A percentile compares a stretch with the other conserved stretches of the same genome.
phyloP scores from a whole-genome alignment of 768 basidiomycete species.

The Trametes elegans region DNA sequence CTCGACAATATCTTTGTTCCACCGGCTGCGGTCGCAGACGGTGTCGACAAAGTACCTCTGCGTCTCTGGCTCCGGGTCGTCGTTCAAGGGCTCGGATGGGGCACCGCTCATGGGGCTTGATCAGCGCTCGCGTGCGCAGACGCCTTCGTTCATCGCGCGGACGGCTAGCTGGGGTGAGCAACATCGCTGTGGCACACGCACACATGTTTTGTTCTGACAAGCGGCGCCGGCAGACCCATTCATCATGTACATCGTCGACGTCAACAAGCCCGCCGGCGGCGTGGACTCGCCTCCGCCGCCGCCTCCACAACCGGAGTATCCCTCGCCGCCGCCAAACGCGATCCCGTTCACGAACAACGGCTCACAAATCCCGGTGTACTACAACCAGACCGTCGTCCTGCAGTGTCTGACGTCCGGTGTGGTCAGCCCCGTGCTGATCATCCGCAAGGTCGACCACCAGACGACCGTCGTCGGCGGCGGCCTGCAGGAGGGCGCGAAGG shows the following conservation, averaged over 20 bases:
- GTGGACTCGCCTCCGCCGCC: slow-evolving; percentile 78
- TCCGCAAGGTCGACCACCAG: slow-evolving; percentile 90
- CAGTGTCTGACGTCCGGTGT: slow-evolving; percentile 94
- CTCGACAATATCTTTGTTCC: slow-evolving; percentile 92
- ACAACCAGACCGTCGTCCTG: slow-evolving; percentile 94
- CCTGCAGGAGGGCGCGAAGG: slow-evolving; percentile 84
- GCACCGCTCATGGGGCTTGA: slow-evolving; percentile 80
- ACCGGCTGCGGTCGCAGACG: slow-evolving; percentile 92
- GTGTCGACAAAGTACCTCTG: slow-evolving; percentile 96
- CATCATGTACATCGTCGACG: slow-evolving; percentile 97
- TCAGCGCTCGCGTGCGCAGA: slow-evolving; percentile 64
- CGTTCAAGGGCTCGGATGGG: slow-evolving; percentile 92
- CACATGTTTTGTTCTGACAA: slow-evolving; percentile 21
- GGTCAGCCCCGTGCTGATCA: slow-evolving; percentile 89
- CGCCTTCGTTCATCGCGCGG: slow-evolving; percentile 85
- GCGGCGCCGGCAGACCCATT: slow-evolving; percentile 66
- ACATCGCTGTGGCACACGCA: slow-evolving; percentile 12
- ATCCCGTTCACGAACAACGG: slow-evolving; percentile 83
- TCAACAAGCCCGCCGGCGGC: slow-evolving; percentile 76
- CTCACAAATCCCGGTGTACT: slow-evolving; percentile 87
- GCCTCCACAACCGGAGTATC: slow-evolving; percentile 85
- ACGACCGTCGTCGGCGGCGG: slow-evolving; percentile 89
- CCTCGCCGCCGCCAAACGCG: slow-evolving; percentile 87
- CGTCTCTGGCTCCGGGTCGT: slow-evolving; percentile 89
- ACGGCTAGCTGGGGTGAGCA: slow-evolving; percentile 85